These are phyloP conservation scores for Lunularia cruciata DNA, from an alignment of 225 moss, liverwort and hornwort species.

Conservation along the genomic window DNA sequence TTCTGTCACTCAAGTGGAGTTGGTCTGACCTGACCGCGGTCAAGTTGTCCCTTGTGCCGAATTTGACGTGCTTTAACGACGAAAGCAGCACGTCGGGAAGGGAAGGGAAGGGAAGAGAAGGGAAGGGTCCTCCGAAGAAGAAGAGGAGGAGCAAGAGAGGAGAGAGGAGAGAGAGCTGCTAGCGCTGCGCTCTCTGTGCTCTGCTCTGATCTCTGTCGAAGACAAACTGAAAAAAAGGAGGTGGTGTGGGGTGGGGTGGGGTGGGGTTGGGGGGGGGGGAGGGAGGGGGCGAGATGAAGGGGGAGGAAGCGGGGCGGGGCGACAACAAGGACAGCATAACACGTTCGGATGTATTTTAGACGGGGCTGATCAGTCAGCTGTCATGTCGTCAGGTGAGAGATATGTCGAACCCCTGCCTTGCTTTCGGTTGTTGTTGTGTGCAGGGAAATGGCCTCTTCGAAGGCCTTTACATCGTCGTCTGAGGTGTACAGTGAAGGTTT, in stretches of 20 bases:
- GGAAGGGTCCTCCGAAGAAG: background rate
- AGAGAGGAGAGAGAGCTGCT: background rate
- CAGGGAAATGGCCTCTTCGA: background rate
- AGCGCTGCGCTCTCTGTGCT: background rate
- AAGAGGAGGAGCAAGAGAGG: background rate
- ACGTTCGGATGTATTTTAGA: conserved; percentile 12
- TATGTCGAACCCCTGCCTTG: background rate
- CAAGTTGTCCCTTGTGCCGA: background rate
- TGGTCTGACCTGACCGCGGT: background rate
- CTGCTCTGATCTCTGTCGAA: conserved; percentile 5
- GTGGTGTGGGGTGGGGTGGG: background rate
- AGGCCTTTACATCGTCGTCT: background rate
- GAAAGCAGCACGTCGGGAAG: conserved; percentile 4
- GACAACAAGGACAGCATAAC: conserved; percentile 1
- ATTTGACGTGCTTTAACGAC: conserved; percentile 11
- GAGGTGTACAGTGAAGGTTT: background rate
- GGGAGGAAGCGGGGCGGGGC: no score
- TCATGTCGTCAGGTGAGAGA: conserved; percentile 23
- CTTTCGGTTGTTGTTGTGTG: background rate
- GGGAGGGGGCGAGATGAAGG: no score
- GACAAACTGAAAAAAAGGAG: background rate
- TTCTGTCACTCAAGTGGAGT: no score
- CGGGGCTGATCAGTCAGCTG: conserved; percentile 17
- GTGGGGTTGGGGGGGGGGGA: no score
- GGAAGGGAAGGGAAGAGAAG: background rate